Conservation (phyloP, 805 yeast species). For the Spathaspora arborariae region DNA sequence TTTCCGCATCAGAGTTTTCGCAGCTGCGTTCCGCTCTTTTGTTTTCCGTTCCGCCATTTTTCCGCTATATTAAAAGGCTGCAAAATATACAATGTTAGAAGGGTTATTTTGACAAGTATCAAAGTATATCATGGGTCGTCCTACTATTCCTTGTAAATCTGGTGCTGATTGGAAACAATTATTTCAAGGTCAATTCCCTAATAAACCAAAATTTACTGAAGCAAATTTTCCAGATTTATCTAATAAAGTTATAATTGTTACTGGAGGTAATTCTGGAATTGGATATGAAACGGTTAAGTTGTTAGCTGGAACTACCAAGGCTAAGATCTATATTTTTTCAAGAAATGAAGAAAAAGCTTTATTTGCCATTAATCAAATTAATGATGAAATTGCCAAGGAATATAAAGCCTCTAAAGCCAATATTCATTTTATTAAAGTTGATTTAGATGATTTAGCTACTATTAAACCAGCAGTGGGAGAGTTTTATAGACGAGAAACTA, state of each 20-base stretch:
- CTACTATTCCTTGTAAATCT: conserved; percentile 4
- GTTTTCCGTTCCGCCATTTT: neutral
- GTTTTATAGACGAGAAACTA: conserved; percentile 12
- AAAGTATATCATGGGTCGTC: neutral
- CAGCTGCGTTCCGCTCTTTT: neutral
- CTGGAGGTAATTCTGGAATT: conserved; percentile 40
- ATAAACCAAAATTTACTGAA: conserved; percentile 9
- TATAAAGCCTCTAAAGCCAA: conserved; percentile 4
- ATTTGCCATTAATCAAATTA: conserved; percentile 21
- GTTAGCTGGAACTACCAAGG: conserved; percentile 24
- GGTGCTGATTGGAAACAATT: conserved; percentile 6
- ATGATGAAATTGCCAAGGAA: conserved; percentile 16
- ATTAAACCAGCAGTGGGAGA: conserved; percentile 34
- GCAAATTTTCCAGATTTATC: conserved; percentile 26
- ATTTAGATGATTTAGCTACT: conserved; percentile 38
- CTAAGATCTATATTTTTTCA: conserved; percentile 32
- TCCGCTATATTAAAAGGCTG: neutral
- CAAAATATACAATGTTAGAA: neutral
- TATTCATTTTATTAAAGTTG: conserved; percentile 17
- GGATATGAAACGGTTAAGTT: conserved; percentile 24
- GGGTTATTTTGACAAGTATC: too few relatives aligned
- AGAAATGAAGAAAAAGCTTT: conserved; percentile 30
- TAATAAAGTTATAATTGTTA: conserved; percentile 34
- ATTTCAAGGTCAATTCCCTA: conserved; percentile 7
- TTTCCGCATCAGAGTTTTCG: neutral